Evolutionary conservation across 2,329 filamentous ascomycete species (phyloP).

Genomic region (Clarireedia homoeocarpa): DNA sequence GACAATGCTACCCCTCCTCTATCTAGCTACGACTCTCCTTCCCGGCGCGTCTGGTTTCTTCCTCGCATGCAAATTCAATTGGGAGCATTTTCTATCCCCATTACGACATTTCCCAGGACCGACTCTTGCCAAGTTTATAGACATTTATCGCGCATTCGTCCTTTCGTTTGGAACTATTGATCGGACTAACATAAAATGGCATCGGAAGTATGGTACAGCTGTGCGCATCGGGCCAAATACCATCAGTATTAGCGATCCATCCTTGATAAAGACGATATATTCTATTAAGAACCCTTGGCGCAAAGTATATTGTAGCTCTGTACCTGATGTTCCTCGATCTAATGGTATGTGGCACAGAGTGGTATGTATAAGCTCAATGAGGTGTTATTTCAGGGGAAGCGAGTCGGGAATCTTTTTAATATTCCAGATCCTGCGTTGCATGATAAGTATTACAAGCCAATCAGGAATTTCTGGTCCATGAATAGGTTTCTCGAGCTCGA

Average conservation of each 20-base stretch:
- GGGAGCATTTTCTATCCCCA: not conserved
- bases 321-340: not conserved
- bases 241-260: constrained; percentile 34
- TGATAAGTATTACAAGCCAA: not conserved
- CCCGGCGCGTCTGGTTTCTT: not conserved
- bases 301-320: not conserved
- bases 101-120: not conserved
- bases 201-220: not conserved
- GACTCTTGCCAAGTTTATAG: not conserved
- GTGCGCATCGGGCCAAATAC: not conserved
- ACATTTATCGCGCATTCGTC: not conserved
- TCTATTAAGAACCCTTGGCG: constrained; percentile 34
- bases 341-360: not conserved
- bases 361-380: not conserved
- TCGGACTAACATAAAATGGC: not conserved
- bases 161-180: not conserved
- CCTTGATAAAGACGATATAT: constrained; percentile 31
- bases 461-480: constrained; percentile 2
- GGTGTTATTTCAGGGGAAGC: not conserved
- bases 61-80: not conserved
- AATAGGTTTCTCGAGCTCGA: not conserved
- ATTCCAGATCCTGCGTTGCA: not conserved
- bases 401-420: not conserved
- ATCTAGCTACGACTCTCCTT: not conserved
- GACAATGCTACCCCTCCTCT: not conserved